Conservation (phyloP, 495 filamentous ascomycete species). For the Neurospora tetraspora region DNA sequence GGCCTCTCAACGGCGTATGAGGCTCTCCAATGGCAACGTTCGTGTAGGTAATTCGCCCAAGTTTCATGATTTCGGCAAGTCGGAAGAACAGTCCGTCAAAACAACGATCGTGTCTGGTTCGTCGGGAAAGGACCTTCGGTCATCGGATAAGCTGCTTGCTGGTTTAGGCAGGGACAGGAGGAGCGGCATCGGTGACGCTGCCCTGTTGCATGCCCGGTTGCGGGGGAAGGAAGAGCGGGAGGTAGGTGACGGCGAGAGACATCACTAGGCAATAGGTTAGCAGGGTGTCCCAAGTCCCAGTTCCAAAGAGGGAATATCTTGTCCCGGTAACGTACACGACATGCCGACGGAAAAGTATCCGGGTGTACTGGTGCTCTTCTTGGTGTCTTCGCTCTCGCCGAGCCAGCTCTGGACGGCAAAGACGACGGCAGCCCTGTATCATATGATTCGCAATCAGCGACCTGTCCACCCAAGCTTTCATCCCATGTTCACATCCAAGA, state of each 20-base stretch:
- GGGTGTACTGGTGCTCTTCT: slow-evolving; percentile 57
- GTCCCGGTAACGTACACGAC: slow-evolving; percentile 53
- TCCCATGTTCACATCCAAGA: background rate
- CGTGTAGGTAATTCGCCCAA: background rate
- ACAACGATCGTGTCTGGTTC: background rate
- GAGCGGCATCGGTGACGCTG: slow-evolving; percentile 32
- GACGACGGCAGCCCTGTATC: slow-evolving; percentile 65
- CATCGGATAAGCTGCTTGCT: background rate
- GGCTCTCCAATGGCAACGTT: background rate
- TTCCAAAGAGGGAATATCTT: background rate
- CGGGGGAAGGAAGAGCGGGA: slow-evolving; percentile 73
- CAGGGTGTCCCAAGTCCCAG: background rate
- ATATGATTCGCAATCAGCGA: background rate
- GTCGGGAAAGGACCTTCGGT: background rate
- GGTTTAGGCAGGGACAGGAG: slow-evolving; percentile 26
- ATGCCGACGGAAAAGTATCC: slow-evolving; percentile 77
- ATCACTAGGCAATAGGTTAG: slow-evolving; percentile 48
- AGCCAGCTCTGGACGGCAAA: slow-evolving; percentile 81
- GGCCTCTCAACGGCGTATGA: background rate
- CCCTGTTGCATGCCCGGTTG: slow-evolving; percentile 21
- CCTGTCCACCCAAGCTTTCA: background rate
- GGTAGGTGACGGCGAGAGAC: slow-evolving; percentile 70
- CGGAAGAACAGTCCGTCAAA: background rate
- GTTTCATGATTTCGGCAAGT: background rate
- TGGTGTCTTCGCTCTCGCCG: slow-evolving; percentile 68